Conservation (phyloP, 352 stramenopile genomes). For the Thraustochytrium striatum region DNA sequence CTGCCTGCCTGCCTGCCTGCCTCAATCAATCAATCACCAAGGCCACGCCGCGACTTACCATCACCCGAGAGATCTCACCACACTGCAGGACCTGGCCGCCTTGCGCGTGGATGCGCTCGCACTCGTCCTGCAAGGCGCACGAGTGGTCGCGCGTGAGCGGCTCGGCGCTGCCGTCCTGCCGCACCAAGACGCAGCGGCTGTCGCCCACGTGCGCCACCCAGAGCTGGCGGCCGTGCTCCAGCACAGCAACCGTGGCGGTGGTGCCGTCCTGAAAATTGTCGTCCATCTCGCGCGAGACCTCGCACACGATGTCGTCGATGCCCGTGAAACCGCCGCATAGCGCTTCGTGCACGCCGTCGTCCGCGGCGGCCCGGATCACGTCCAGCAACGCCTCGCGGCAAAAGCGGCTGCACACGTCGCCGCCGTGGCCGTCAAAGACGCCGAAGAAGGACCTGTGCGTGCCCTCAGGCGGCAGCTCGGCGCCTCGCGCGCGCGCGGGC, state of each 20-base stretch:
- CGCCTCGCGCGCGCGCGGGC: background rate
- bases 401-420: slow-evolving; percentile 76
- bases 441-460: slow-evolving; percentile 71
- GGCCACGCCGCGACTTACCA: slow-evolving; percentile 56
- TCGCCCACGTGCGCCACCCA: slow-evolving; percentile 77
- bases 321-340: slow-evolving; percentile 29
- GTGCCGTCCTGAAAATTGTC: slow-evolving; percentile 18
- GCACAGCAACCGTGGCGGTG: slow-evolving; percentile 60
- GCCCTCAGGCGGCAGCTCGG: background rate
- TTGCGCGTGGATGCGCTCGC: slow-evolving; percentile 75
- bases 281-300: slow-evolving; percentile 19
- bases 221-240: slow-evolving; percentile 68
- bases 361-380: background rate
- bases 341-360: background rate
- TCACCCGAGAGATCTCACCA: slow-evolving; percentile 71
- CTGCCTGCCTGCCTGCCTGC: too few relatives aligned
- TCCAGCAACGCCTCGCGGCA: slow-evolving; percentile 49
- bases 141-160: slow-evolving; percentile 81
- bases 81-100: slow-evolving; percentile 67
- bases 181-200: slow-evolving; percentile 76
- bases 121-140: slow-evolving; percentile 79
- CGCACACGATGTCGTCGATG: slow-evolving; percentile 42
- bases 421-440: slow-evolving; percentile 86
- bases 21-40: too few relatives aligned
- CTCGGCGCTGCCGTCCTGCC: slow-evolving; percentile 64